Conservation (phyloP, 2,329 filamentous ascomycete genomes). For the Mariannaea sp. region DNA sequence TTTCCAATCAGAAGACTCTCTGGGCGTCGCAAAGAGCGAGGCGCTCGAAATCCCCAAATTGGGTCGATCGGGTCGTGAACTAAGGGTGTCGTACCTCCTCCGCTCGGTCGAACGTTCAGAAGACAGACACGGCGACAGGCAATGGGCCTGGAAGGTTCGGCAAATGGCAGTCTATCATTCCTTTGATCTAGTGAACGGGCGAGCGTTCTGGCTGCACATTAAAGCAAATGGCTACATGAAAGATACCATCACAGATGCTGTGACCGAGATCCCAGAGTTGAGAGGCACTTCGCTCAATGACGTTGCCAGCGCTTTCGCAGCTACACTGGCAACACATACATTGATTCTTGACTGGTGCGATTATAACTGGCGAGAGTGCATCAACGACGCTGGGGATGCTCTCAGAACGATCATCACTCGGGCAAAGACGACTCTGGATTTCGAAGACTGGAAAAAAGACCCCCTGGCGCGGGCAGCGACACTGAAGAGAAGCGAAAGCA, state of each 20-base stretch:
- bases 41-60: slow-evolving; percentile 3
- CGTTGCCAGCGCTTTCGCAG: background rate
- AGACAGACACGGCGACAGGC: background rate
- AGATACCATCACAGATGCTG: slow-evolving; percentile 11
- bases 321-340: slow-evolving; percentile 10
- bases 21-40: background rate
- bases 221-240: slow-evolving; percentile 17
- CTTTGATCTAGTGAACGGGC: slow-evolving; percentile 18
- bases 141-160: slow-evolving; percentile 7
- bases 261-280: slow-evolving; percentile 1
- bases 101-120: slow-evolving; percentile 10
- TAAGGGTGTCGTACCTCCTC: slow-evolving; percentile 15
- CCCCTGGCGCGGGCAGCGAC: background rate
- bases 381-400: slow-evolving; percentile 16
- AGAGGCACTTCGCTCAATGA: background rate
- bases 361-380: slow-evolving; percentile 18
- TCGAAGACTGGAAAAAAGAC: background rate
- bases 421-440: slow-evolving; percentile 13
- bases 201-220: slow-evolving; percentile 18
- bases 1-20: slow-evolving; percentile 5
- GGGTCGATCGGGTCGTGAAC: slow-evolving; percentile 15
- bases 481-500: background rate
- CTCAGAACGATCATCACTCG: slow-evolving; percentile 10
- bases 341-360: slow-evolving; percentile 20
- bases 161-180: slow-evolving; percentile 25